A percentile compares a stretch with the other conserved stretches of the same genome.
These are phyloP conservation scores for Chalara sp. DNA, from an alignment of 2,329 filamentous ascomycete genomes.

Conservation along the genomic window DNA sequence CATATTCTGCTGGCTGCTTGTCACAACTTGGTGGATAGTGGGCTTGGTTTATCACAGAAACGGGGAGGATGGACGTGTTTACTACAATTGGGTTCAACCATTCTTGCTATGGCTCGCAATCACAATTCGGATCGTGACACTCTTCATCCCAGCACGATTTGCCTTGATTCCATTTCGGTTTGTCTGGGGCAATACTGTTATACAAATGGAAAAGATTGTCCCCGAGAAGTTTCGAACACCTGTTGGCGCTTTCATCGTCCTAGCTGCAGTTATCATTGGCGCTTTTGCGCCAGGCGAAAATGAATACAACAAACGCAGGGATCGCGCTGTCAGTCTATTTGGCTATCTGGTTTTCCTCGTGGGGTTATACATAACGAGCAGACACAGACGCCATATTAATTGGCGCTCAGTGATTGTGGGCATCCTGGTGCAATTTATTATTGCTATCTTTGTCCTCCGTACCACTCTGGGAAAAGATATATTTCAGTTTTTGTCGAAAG, in stretches of 20 bases:
- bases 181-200: background rate
- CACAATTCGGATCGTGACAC: too few relatives aligned
- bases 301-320: background rate
- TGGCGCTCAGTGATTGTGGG: too few relatives aligned
- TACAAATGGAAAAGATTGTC: background rate
- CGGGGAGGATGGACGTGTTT: too few relatives aligned
- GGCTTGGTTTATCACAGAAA: too few relatives aligned
- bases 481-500: background rate
- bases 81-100: too few relatives aligned
- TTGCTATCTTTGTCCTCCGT: slow-evolving; percentile 3
- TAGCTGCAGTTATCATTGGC: background rate
- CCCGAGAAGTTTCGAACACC: background rate
- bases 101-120: too few relatives aligned
- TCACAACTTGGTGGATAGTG: too few relatives aligned
- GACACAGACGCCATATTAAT: background rate
- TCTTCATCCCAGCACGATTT: too few relatives aligned
- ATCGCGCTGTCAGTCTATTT: slow-evolving; percentile 2
- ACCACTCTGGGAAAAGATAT: slow-evolving; percentile 2
- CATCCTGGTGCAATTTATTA: background rate
- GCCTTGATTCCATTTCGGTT: background rate
- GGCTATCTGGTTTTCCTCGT: background rate
- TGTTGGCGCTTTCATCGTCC: background rate
- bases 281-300: background rate
- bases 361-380: background rate
- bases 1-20: too few relatives aligned